Evolutionary conservation across 768 basidiomycete genomes (phyloP).

Genomic region (Serendipita sp.): DNA sequence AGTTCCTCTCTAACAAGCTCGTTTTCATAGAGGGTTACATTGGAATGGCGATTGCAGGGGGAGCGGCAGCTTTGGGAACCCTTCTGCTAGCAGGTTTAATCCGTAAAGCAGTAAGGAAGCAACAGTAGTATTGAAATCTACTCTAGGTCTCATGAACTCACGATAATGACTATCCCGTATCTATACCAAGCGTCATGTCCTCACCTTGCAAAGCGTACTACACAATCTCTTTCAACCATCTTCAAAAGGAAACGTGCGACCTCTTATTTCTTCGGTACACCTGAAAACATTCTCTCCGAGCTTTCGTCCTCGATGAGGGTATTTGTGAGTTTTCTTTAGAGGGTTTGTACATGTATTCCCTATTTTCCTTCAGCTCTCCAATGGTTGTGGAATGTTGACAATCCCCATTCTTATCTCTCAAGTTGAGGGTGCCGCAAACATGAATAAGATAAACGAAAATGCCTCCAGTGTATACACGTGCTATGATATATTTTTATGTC

Average conservation of each 20-base stretch:
- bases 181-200: too few relatives aligned
- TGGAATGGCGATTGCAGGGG: conserved; percentile 90
- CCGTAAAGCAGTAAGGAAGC: conserved; percentile 57
- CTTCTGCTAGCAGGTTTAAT: conserved; percentile 57
- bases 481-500: conserved; percentile 8
- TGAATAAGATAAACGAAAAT: neutral
- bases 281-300: neutral
- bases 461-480: neutral
- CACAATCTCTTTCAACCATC: neutral
- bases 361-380: too few relatives aligned
- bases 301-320: too few relatives aligned
- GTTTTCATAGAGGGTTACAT: conserved; percentile 75
- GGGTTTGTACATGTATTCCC: too few relatives aligned
- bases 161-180: too few relatives aligned
- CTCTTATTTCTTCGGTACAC: neutral
- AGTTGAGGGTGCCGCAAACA: too few relatives aligned
- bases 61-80: conserved; percentile 71
- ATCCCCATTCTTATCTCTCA: too few relatives aligned
- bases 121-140: neutral
- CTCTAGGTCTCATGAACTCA: neutral
- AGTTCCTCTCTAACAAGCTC: neutral
- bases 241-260: neutral
- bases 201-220: too few relatives aligned
- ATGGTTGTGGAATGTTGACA: too few relatives aligned
- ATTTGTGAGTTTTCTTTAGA: too few relatives aligned